Evolutionary conservation across 768 basidiomycete genomes (phyloP).

Genomic region (Phanerochaete sordida): DNA sequence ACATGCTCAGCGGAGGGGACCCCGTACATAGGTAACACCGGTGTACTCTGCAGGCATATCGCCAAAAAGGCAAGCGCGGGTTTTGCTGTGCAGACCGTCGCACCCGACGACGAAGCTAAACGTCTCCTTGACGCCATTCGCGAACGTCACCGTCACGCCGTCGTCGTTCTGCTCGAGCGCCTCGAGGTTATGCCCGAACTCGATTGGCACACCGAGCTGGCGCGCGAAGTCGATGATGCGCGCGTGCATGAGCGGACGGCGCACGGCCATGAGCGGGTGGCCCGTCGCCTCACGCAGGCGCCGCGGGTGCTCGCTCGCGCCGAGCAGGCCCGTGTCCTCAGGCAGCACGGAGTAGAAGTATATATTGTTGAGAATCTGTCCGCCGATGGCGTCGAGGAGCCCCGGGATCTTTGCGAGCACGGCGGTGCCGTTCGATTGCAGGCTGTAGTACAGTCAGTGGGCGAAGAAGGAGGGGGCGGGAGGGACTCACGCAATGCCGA

Average conservation of each 20-base stretch:
- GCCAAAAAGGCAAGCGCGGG: slow-evolving; percentile 22
- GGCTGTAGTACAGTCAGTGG: background rate
- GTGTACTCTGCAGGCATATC: slow-evolving; percentile 4
- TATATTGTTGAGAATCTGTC: background rate
- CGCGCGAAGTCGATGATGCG: slow-evolving; percentile 23
- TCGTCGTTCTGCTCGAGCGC: slow-evolving; percentile 27
- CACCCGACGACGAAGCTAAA: slow-evolving; percentile 41
- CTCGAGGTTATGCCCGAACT: slow-evolving; percentile 31
- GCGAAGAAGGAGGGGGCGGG: background rate
- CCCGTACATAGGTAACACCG: slow-evolving; percentile 1
- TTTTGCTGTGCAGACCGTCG: slow-evolving; percentile 42
- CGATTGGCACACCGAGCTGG: slow-evolving; percentile 29
- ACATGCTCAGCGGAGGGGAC: background rate
- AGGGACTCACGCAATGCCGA: slow-evolving; percentile 28
- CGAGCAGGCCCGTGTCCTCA: slow-evolving; percentile 7
- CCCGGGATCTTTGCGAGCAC: slow-evolving; percentile 9
- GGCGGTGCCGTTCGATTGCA: background rate
- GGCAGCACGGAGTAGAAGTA: slow-evolving; percentile 10
- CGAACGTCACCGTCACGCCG: slow-evolving; percentile 31
- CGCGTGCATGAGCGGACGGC: background rate
- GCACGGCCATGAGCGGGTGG: background rate
- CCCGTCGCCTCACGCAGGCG: background rate
- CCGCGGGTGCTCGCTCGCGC: background rate
- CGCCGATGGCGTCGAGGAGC: slow-evolving; percentile 3
- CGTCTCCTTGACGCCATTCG: slow-evolving; percentile 31